A percentile compares a stretch with the other conserved stretches of the same genome.
Evolutionary conservation across 345 rosid genomes (phyloP).

Genomic region (Pistacia atlantica): DNA sequence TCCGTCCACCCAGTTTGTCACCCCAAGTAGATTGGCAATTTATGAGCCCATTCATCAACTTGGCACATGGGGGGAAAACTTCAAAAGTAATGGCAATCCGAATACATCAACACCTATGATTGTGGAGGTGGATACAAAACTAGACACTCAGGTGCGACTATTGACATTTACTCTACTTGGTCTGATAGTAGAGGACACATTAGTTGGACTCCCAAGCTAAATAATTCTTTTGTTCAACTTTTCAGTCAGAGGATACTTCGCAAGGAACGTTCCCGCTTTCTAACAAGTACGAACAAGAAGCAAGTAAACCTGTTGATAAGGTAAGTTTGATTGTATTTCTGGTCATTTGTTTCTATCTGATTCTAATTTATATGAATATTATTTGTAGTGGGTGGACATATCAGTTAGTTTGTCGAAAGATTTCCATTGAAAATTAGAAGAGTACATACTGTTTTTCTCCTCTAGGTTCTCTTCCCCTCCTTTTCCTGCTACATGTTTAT

Average conservation of each 20-base stretch:
- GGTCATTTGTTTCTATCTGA: not conserved
- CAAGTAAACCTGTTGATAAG: constrained; percentile 73
- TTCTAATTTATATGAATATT: not conserved
- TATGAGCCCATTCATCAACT: constrained; percentile 75
- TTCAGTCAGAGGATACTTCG: constrained; percentile 87
- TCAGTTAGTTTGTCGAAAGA: too few relatives aligned
- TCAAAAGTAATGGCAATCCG: constrained; percentile 53
- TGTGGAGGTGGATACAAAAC: constrained; percentile 50
- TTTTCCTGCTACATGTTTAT: not conserved
- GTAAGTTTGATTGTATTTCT: constrained; percentile 29
- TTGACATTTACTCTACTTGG: constrained; percentile 12
- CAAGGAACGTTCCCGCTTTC: constrained; percentile 59
- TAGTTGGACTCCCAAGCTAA: constrained; percentile 20
- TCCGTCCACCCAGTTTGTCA: constrained; percentile 70
- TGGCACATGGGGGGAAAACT: constrained; percentile 84
- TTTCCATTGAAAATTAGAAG: too few relatives aligned
- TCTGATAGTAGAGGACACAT: not conserved
- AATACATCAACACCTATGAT: constrained; percentile 48
- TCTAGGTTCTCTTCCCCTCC: too few relatives aligned
- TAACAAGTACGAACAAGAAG: constrained; percentile 78
- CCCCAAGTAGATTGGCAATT: constrained; percentile 65
- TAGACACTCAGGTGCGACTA: constrained; percentile 65
- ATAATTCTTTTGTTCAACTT: constrained; percentile 22
- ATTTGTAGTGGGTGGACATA: too few relatives aligned
- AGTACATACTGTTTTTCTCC: too few relatives aligned